Evolutionary conservation across 2,329 filamentous ascomycete genomes (phyloP), one percentile per base, ranked within the genome.

Genomic region (Epichloe gansuensis): DNA sequence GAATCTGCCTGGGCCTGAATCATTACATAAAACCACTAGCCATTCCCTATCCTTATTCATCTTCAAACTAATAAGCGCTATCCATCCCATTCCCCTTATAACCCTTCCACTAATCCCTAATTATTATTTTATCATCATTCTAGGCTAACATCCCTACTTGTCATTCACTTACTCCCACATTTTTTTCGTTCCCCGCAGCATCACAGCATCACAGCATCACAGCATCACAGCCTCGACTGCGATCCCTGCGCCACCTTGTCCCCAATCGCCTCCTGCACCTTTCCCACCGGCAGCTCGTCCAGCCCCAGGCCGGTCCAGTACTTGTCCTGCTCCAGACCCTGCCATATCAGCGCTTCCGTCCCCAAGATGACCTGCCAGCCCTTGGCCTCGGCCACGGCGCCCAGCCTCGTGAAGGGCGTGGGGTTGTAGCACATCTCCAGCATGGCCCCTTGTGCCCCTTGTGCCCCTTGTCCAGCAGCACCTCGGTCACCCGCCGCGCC

Each of bases 371-470:
- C 81, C 66, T 83, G 77, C 86, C 86, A 90, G 0, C 83, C 83
- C 9, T 74, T 72, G 3, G 69, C 67, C 60, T 80, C 74, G 0
- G 83, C 80, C 43, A 89, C 60, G 44, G 74, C 75, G 1, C 79
- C 81, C 48, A 89, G 77, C 58, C 77, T 74, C 0, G 87, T 91
- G 65, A 78, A 83, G 0, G 85, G 83, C 3, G 75, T 72, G 0
- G 87, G 87, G 63, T 90, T 87, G 65, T 91, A 91, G 72, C 86
- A 90, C 86, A 91, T 91, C 67, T 91, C 86, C 55, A 91, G 65
- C 53, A 91, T 78, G 6, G 81, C 6, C 85, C 86, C 67, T 85
- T 84, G 55, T 76, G 68, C 15, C 72, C 62, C 65, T 85, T 84
- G 55, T 76, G 69, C 15, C 72, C 62, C 65, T 72, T 72, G 35